Conservation (phyloP, 1,139 yeast genomes). For the Blastobotrys indianensis region DNA sequence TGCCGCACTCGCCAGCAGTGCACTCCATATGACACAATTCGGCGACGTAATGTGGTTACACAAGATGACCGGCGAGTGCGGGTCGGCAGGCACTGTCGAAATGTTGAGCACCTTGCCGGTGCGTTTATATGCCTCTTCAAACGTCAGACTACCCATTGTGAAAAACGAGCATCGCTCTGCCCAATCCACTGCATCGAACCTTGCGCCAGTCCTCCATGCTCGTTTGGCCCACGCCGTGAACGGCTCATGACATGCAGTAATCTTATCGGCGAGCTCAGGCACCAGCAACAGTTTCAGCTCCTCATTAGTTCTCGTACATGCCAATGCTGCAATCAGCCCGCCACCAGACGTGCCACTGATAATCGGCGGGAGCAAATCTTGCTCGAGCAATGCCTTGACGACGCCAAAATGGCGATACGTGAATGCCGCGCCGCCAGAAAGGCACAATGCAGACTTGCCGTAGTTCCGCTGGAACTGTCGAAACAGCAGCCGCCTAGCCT, state of each 20-base stretch:
- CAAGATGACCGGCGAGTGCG: conserved; percentile 73
- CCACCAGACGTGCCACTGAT: conserved; percentile 82
- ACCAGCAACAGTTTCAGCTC: conserved; percentile 53
- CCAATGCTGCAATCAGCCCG: conserved; percentile 69
- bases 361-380: conserved; percentile 59
- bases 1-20: conserved; percentile 71
- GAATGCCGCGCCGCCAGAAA: conserved; percentile 78
- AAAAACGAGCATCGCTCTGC: conserved; percentile 64
- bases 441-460: conserved; percentile 67
- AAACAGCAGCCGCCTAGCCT: conserved; percentile 50
- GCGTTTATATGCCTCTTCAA: conserved; percentile 58
- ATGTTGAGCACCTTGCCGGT: conserved; percentile 70
- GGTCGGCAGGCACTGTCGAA: conserved; percentile 76
- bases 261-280: conserved; percentile 58
- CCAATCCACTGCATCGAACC: conserved; percentile 72
- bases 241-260: conserved; percentile 68
- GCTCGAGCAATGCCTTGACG: conserved; percentile 62
- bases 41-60: conserved; percentile 77
- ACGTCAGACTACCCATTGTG: conserved; percentile 67
- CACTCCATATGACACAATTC: conserved; percentile 76
- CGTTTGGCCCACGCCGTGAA: conserved; percentile 53
- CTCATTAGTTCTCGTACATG: conserved; percentile 63
- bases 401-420: conserved; percentile 76
- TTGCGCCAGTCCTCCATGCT: conserved; percentile 68
- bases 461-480: conserved; percentile 55